phyloP scores from a whole-genome alignment of 441 rosid genomes.

The Pelargonium cotyledonis region DNA sequence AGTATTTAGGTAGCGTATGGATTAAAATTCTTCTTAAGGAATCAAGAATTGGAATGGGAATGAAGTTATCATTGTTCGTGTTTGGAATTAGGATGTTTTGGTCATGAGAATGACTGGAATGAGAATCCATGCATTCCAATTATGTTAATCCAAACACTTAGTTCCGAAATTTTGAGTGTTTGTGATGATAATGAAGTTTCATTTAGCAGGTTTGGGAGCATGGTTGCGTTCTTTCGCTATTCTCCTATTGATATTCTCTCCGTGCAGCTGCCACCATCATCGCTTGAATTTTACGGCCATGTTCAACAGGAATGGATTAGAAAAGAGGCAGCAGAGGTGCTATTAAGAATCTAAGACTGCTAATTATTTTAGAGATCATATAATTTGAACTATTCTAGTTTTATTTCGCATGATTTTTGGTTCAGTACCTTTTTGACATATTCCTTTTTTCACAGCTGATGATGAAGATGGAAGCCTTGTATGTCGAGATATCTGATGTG shows the following conservation, averaged over 20 bases:
- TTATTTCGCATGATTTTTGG: conserved; percentile 8
- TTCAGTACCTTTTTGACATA: not conserved
- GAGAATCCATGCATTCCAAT: too few relatives aligned
- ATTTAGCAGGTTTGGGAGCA: conserved; percentile 75
- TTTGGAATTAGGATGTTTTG: too few relatives aligned
- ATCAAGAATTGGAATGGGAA: too few relatives aligned
- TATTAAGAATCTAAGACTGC: conserved; percentile 9
- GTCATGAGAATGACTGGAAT: too few relatives aligned
- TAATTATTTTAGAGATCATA: conserved; percentile 8
- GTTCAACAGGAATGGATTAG: conserved; percentile 74
- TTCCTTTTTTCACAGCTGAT: conserved; percentile 44
- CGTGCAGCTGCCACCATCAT: conserved; percentile 78
- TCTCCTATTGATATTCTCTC: conserved; percentile 85
- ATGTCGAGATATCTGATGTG: conserved; percentile 49
- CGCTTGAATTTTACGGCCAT: conserved; percentile 59
- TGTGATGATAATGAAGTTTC: conserved; percentile 12
- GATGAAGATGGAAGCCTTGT: conserved; percentile 51
- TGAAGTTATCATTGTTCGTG: too few relatives aligned
- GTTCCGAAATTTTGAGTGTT: conserved; percentile 5
- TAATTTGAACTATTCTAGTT: conserved; percentile 7
- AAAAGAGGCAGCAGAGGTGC: conserved; percentile 75
- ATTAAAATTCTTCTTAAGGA: too few relatives aligned
- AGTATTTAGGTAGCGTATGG: not conserved
- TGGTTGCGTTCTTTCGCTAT: conserved; percentile 98
- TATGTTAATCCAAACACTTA: not conserved